These are phyloP conservation scores for Cenchrus purpureus DNA, from an alignment of 176 grass and related monocot genomes.

Conservation along the genomic window DNA sequence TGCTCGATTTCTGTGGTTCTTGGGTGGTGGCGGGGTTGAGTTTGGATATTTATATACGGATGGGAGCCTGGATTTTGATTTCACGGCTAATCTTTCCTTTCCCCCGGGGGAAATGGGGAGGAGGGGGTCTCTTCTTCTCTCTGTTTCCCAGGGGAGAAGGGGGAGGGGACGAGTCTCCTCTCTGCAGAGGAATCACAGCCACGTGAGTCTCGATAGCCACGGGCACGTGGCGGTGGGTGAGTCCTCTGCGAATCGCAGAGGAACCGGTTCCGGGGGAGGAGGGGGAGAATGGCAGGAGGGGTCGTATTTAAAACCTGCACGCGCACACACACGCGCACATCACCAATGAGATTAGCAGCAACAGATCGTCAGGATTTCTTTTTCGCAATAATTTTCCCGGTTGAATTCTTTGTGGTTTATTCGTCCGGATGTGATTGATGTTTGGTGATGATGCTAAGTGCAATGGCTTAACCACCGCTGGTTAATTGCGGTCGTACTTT, in stretches of 20 bases:
- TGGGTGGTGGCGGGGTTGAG: constrained; percentile 21
- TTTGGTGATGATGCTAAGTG: constrained; percentile 21
- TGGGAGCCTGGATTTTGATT: not conserved
- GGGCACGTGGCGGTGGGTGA: too few species aligned
- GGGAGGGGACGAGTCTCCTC: not conserved
- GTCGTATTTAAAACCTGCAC: constrained; percentile 36
- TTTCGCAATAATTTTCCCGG: not conserved
- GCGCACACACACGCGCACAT: constrained; percentile 1
- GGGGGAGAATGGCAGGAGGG: not conserved
- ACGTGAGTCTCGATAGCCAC: too few species aligned
- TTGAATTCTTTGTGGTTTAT: not conserved
- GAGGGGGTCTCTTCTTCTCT: not conserved
- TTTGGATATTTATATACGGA: constrained; percentile 47
- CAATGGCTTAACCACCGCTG: constrained; percentile 19
- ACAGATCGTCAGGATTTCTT: constrained; percentile 20
- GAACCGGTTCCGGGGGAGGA: not conserved
- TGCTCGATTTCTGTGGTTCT: constrained; percentile 29
- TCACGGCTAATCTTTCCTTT: not conserved
- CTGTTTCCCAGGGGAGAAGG: not conserved
- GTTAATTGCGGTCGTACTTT: constrained; percentile 31
- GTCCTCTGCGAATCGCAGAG: too few species aligned
- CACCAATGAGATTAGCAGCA: not conserved
- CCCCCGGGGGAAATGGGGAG: constrained; percentile 1
- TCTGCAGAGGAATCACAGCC: too few species aligned
- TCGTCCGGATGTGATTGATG: constrained; percentile 13